Percentiles rank a stretch among this genome's conserved stretches.
Evolutionary conservation across 345 rosid genomes (phyloP).

Genomic region (Populus euphratica): DNA sequence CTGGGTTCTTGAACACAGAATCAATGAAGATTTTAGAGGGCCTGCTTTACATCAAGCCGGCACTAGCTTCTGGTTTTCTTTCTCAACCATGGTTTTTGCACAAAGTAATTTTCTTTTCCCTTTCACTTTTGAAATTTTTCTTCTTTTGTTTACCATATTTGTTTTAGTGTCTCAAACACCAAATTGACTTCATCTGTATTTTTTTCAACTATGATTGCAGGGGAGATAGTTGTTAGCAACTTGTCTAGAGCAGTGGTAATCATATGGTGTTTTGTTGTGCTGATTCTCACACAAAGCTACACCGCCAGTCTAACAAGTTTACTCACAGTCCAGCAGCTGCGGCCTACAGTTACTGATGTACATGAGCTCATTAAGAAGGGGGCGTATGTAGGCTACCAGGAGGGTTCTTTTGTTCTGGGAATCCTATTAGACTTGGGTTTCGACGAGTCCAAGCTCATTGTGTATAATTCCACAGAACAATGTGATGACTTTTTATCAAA

Average conservation of each 20-base stretch:
- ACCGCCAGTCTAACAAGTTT: conserved; percentile 56
- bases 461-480: conserved; percentile 16
- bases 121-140: too few relatives aligned
- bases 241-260: conserved; percentile 40
- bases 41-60: conserved; percentile 40
- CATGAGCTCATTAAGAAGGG: conserved; percentile 33
- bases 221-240: conserved; percentile 53
- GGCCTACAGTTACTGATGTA: conserved; percentile 43
- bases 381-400: conserved; percentile 37
- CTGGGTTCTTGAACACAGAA: conserved; percentile 62
- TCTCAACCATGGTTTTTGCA: conserved; percentile 57
- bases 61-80: conserved; percentile 62
- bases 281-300: conserved; percentile 58
- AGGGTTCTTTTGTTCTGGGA: not conserved
- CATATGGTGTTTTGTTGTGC: conserved; percentile 61
- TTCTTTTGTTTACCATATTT: too few relatives aligned
- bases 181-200: not conserved
- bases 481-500: conserved; percentile 20
- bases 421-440: conserved; percentile 5
- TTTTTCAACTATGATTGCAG: conserved; percentile 22
- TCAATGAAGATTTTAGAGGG: conserved; percentile 58
- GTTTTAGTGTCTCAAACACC: not conserved
- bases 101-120: conserved; percentile 13
- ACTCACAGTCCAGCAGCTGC: conserved; percentile 43
- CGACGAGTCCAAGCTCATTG: not conserved